These are phyloP conservation scores for Plasmodium reichenowi DNA, from an alignment of 169 alveolate genomes.

Conservation along the genomic window DNA sequence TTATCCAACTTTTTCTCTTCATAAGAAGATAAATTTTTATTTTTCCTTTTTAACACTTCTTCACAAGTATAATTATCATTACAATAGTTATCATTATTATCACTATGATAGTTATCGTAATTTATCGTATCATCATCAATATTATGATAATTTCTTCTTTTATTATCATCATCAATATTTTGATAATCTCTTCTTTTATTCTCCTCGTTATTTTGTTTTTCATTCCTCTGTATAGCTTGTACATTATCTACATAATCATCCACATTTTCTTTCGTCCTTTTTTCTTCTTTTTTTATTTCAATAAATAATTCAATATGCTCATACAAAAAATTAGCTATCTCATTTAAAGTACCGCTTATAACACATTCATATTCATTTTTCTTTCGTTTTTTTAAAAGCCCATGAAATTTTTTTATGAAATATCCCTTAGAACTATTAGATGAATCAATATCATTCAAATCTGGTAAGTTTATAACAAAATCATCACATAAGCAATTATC, in stretches of 20 bases:
- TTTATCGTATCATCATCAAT: neutral
- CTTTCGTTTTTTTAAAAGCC: conserved; percentile 23
- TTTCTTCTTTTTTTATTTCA: conserved; percentile 24
- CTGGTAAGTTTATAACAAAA: conserved; percentile 34
- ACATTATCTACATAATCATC: conserved; percentile 9
- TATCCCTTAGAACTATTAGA: conserved; percentile 37
- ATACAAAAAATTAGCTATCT: conserved; percentile 41
- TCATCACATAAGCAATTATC: conserved; percentile 48
- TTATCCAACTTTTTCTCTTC: neutral
- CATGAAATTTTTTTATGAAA: conserved; percentile 43
- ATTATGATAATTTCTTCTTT: no score
- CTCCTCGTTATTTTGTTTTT: neutral
- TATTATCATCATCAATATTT: neutral
- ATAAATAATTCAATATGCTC: conserved; percentile 45
- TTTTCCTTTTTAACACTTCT: neutral
- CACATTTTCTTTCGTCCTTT: neutral
- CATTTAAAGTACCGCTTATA: conserved; percentile 56
- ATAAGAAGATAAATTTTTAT: neutral
- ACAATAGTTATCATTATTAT: neutral
- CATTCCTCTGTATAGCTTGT: neutral
- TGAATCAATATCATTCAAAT: conserved; percentile 51
- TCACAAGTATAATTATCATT: neutral
- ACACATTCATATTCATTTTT: conserved; percentile 73
- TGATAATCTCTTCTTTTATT: no score
- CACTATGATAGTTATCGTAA: neutral